A percentile compares a stretch with the other conserved stretches of the same genome.
Conservation (phyloP, 1,284 basidiomycete species). For the Sporisorium iseilematis-ciliati region DNA sequence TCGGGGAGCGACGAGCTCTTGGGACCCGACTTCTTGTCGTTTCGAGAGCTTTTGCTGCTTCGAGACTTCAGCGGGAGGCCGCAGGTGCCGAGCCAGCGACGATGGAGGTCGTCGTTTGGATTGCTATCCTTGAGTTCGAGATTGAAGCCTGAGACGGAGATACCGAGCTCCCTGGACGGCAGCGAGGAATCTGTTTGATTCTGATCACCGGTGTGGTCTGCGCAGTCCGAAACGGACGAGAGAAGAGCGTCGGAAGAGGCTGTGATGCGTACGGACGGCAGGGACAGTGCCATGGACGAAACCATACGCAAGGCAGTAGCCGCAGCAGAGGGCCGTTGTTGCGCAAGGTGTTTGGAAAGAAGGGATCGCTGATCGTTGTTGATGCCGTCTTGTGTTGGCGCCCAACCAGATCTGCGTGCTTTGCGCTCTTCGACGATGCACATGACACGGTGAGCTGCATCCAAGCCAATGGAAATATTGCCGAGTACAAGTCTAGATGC, state of each 20-base stretch:
- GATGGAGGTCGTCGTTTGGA: slow-evolving; percentile 53
- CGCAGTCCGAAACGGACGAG: slow-evolving; percentile 12
- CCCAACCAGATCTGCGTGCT: slow-evolving; percentile 27
- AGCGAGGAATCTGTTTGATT: neutral
- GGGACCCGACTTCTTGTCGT: neutral
- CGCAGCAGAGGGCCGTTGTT: slow-evolving; percentile 29
- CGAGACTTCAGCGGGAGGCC: slow-evolving; percentile 26
- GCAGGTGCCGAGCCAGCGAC: slow-evolving; percentile 65
- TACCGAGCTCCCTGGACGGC: slow-evolving; percentile 26
- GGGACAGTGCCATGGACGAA: slow-evolving; percentile 22
- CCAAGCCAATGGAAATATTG: slow-evolving; percentile 46
- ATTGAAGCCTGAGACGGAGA: slow-evolving; percentile 39
- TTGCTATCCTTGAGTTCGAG: slow-evolving; percentile 58
- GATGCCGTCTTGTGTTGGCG: slow-evolving; percentile 17
- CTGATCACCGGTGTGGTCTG: neutral
- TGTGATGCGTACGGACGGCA: slow-evolving; percentile 41
- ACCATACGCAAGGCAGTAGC: slow-evolving; percentile 29
- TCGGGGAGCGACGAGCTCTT: neutral
- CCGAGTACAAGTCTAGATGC: slow-evolving; percentile 42
- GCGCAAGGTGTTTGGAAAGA: slow-evolving; percentile 43
- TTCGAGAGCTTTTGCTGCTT: slow-evolving; percentile 1
- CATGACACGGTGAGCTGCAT: slow-evolving; percentile 43
- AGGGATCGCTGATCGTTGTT: slow-evolving; percentile 19
- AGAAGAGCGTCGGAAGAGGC: slow-evolving; percentile 35
- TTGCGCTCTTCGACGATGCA: slow-evolving; percentile 46